A percentile compares a stretch with the other conserved stretches of the same genome.
Evolutionary conservation across 768 basidiomycete genomes (phyloP).

Genomic region (Macrolepiota dolichaula): DNA sequence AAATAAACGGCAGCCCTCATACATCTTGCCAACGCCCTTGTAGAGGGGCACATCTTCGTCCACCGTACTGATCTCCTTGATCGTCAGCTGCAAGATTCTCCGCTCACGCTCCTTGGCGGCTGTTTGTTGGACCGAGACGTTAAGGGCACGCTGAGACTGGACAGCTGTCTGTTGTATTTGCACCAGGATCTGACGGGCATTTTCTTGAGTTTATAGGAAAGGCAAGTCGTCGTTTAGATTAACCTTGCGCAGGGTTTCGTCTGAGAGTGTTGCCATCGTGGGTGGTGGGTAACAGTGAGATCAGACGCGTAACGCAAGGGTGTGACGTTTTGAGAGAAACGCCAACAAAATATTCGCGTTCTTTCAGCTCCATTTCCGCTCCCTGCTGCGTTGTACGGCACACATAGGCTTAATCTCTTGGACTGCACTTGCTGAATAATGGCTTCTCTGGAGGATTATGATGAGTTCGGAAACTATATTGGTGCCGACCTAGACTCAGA

Average conservation of each 20-base stretch:
- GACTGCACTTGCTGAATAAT: slow-evolving; percentile 22
- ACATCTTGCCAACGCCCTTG: slow-evolving; percentile 97
- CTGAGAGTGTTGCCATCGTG: slow-evolving; percentile 58
- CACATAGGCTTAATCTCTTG: background rate
- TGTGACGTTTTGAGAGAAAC: background rate
- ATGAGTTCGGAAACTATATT: slow-evolving; percentile 98
- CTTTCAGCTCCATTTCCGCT: background rate
- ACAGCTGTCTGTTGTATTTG: slow-evolving; percentile 93
- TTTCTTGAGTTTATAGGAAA: background rate
- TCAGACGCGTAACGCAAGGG: slow-evolving; percentile 9
- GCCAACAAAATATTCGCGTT: slow-evolving; percentile 10
- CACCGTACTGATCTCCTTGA: slow-evolving; percentile 73
- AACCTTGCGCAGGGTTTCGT: slow-evolving; percentile 84
- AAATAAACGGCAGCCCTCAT: slow-evolving; percentile 20
- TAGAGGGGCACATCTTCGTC: slow-evolving; percentile 79
- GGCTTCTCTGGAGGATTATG: slow-evolving; percentile 76
- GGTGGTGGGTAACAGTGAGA: slow-evolving; percentile 11
- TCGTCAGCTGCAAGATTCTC: slow-evolving; percentile 85
- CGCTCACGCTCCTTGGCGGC: slow-evolving; percentile 84
- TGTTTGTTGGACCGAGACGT: slow-evolving; percentile 71
- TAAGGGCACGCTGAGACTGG: slow-evolving; percentile 78
- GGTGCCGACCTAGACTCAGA: slow-evolving; percentile 90
- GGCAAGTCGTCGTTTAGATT: slow-evolving; percentile 18
- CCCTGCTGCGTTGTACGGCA: background rate
- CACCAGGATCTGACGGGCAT: slow-evolving; percentile 65